Evolutionary conservation across 805 yeast genomes (phyloP), one percentile per base, ranked within the genome.

Genomic region (Diddensiella transvaalensis): DNA sequence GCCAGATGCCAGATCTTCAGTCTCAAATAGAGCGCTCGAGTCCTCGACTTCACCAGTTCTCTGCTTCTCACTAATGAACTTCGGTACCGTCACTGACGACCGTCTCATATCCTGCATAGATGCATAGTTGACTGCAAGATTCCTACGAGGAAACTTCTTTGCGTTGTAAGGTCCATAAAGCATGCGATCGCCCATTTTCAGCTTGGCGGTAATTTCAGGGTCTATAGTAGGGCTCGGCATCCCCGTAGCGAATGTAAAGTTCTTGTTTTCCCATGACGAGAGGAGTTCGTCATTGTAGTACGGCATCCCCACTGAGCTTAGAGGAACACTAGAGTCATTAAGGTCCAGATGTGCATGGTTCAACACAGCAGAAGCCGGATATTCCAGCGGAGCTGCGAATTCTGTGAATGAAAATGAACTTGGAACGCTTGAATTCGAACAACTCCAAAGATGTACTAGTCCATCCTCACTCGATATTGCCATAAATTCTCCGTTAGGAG

Each of bases 231-330:
- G 66, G 0, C 89, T 82, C 3, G 85, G 68, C 48, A 80, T 78
- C 1, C 95, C 87, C 49, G 66, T 76, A 42, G 77, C 75, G 60
- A 86, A 87, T 4, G 79, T 39, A 24, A 44, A 44, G 23, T 39
- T 22, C 21, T 54, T 50, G 23, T 74, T 60, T 0, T 91, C 85
- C 88, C 90, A 91, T 11, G 87, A 83, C 0, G 96, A 88, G 5
- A 90, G 70, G 15, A 93, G 73, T 47, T 76, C 76, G 37, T 84
- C 86, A 47, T 80, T 80, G 64, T 88, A 93, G 58, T 82, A 87
- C 0, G 99, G 98, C 78, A 93, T 69, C 6, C 96, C 97, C 1
- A 93, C 72, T 1, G 79, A 61, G 42, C 81, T 83, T 48, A 91
- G 71, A 0, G 96, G 89, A 2, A 63, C 54, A 4, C 67, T 65